These are phyloP conservation scores for Albizia julibrissin DNA, from an alignment of 306 rosid genomes.

Conservation along the genomic window DNA sequence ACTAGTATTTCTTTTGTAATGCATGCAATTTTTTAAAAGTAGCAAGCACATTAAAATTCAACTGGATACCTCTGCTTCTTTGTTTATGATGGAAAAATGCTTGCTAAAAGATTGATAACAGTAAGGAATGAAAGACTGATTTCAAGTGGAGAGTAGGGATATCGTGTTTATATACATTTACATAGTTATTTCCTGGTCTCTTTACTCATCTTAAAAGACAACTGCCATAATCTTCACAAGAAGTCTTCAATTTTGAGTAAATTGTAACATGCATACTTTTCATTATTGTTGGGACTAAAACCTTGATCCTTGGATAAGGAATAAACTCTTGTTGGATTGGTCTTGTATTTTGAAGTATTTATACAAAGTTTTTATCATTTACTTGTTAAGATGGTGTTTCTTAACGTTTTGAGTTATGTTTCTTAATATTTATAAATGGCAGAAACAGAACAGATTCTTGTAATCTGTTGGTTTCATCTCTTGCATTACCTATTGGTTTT, in stretches of 20 bases:
- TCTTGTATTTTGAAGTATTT: too few species aligned
- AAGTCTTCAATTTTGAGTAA: neutral
- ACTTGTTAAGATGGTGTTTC: too few species aligned
- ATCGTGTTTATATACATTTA: slow-evolving; percentile 18
- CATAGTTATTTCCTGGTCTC: neutral
- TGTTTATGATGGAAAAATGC: slow-evolving; percentile 25
- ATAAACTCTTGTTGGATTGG: too few species aligned
- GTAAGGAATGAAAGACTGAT: neutral
- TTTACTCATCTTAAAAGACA: neutral
- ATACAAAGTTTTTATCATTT: too few species aligned
- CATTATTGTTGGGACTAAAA: too few species aligned
- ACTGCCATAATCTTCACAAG: neutral
- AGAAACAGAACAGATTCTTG: too few species aligned
- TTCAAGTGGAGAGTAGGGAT: slow-evolving; percentile 3
- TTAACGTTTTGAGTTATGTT: too few species aligned
- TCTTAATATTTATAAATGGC: too few species aligned
- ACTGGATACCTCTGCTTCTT: slow-evolving; percentile 12
- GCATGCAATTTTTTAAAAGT: slow-evolving; percentile 29
- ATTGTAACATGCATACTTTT: too few species aligned
- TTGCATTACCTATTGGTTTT: too few species aligned
- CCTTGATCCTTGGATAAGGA: too few species aligned
- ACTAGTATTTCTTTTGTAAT: slow-evolving; percentile 24
- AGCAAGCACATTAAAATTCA: neutral
- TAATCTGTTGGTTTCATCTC: too few species aligned
- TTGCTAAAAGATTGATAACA: neutral